Evolutionary conservation across 805 yeast genomes (phyloP).

Genomic region (Tetrapisispora arboricola): DNA sequence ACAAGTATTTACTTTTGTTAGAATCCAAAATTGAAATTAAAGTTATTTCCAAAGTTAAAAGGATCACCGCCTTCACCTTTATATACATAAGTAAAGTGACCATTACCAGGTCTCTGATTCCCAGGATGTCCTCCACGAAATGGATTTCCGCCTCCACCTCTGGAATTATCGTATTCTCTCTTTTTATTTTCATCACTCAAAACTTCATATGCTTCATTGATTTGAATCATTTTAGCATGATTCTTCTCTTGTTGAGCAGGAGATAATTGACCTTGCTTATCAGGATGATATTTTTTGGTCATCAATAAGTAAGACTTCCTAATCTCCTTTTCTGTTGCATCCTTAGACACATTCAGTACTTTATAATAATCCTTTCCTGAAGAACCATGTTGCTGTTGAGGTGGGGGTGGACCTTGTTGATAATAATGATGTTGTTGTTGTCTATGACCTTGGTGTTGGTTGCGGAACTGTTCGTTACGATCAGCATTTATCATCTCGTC

Average conservation of each 20-base stretch:
- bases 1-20: background rate
- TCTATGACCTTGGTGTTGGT: slow-evolving; percentile 36
- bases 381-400: slow-evolving; percentile 8
- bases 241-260: slow-evolving; percentile 57
- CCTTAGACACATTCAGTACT: slow-evolving; percentile 52
- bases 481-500: slow-evolving; percentile 25
- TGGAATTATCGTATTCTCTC: slow-evolving; percentile 51
- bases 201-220: slow-evolving; percentile 87
- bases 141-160: slow-evolving; percentile 10
- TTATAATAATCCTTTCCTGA: slow-evolving; percentile 67
- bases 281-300: slow-evolving; percentile 84
- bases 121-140: background rate
- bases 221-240: slow-evolving; percentile 79
- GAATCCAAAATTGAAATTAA: slow-evolving; percentile 5
- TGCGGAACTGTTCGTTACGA: slow-evolving; percentile 36
- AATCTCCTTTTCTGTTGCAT: slow-evolving; percentile 63
- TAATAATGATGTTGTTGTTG: slow-evolving; percentile 29
- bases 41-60: slow-evolving; percentile 8
- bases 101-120: background rate
- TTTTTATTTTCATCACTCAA: slow-evolving; percentile 57
- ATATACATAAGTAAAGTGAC: background rate
- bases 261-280: slow-evolving; percentile 57
- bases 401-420: slow-evolving; percentile 22
- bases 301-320: slow-evolving; percentile 72
- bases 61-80: slow-evolving; percentile 6